These are phyloP conservation scores for Butyriboletus appendiculatus DNA, from an alignment of 1,284 basidiomycete genomes.

Conservation along the genomic window DNA sequence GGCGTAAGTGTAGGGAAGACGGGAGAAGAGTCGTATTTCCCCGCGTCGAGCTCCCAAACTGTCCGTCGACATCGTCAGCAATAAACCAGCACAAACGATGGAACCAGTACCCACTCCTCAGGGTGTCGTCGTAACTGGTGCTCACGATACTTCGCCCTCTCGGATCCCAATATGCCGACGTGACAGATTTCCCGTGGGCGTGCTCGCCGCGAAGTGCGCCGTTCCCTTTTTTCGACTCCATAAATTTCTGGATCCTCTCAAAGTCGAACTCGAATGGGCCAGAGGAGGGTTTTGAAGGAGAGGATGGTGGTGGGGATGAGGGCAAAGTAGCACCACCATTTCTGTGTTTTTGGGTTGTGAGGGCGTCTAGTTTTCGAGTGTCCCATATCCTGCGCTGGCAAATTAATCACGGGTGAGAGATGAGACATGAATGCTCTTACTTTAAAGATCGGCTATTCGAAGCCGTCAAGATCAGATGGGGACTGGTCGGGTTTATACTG, in stretches of 20 bases:
- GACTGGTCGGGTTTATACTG: constrained; percentile 71
- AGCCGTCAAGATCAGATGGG: constrained; percentile 66
- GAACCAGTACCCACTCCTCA: constrained; percentile 52
- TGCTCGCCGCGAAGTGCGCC: constrained; percentile 61
- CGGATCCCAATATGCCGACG: constrained; percentile 81
- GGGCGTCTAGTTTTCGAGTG: constrained; percentile 55
- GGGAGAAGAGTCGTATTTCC: constrained; percentile 43
- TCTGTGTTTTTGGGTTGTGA: constrained; percentile 36
- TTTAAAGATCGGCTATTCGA: constrained; percentile 70
- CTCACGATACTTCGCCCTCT: constrained; percentile 73
- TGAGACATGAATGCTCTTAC: constrained; percentile 39
- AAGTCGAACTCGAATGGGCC: constrained; percentile 48
- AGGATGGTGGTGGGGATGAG: constrained; percentile 21
- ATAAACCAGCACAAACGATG: background rate
- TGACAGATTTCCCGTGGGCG: constrained; percentile 71
- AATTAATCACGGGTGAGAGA: background rate
- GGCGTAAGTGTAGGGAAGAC: constrained; percentile 62
- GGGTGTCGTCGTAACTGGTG: constrained; percentile 76
- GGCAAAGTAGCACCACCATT: constrained; percentile 18
- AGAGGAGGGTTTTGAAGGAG: constrained; percentile 10
- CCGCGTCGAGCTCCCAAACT: constrained; percentile 73
- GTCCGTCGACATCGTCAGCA: constrained; percentile 14
- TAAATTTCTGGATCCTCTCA: constrained; percentile 49
- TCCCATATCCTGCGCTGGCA: constrained; percentile 67
- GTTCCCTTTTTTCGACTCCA: constrained; percentile 51